Evolutionary conservation across 768 basidiomycete genomes (phyloP).

Genomic region (Mycena latifolia): DNA sequence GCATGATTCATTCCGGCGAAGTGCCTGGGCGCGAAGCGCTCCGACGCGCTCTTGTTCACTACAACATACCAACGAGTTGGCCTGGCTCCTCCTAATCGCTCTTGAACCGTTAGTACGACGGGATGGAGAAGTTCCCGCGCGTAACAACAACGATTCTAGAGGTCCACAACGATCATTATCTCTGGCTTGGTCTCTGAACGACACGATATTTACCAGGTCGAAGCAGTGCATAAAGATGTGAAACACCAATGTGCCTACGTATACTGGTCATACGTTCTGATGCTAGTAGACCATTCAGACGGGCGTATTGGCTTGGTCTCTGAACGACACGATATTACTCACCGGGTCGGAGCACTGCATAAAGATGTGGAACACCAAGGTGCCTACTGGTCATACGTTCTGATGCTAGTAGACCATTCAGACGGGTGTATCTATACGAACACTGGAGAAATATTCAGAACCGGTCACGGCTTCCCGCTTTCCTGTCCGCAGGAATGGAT

Average conservation of each 20-base stretch:
- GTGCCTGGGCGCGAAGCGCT: too few species aligned
- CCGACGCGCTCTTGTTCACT: too few species aligned
- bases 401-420: conserved; percentile 46
- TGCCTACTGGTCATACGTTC: conserved; percentile 48
- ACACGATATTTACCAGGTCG: conserved; percentile 82
- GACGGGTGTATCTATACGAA: conserved; percentile 80
- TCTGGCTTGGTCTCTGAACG: conserved; percentile 98
- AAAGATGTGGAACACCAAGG: conserved; percentile 93
- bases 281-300: conserved; percentile 61
- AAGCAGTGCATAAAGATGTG: conserved; percentile 90
- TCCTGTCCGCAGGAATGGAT: conserved; percentile 91
- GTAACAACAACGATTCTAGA: conserved; percentile 87
- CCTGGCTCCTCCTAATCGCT: conserved; percentile 84
- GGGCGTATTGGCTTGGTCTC: conserved; percentile 94
- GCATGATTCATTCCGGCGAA: too few species aligned
- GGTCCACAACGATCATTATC: conserved; percentile 89
- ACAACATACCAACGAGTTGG: conserved; percentile 74
- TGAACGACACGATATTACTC: conserved; percentile 86
- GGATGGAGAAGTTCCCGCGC: conserved; percentile 85
- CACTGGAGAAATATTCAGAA: conserved; percentile 80
- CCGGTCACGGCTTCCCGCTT: conserved; percentile 93
- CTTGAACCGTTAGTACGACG: conserved; percentile 89
- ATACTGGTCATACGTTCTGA: conserved; percentile 10
- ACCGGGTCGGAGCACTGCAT: conserved; percentile 86
- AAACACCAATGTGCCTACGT: conserved; percentile 90